Conservation (phyloP, 805 yeast species). For the Saccharomycopsis guyanensis region DNA sequence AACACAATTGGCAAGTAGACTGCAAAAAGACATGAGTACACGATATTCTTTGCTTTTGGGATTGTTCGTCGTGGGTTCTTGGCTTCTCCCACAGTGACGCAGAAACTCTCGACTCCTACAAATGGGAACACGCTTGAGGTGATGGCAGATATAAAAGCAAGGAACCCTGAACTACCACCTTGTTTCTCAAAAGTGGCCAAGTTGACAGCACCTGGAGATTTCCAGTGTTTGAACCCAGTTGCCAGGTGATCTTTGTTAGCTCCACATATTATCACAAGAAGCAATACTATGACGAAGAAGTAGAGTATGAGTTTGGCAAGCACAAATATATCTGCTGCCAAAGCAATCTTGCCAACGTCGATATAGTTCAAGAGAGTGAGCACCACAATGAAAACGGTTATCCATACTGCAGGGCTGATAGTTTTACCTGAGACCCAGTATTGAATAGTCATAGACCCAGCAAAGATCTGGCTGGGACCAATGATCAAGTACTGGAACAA, state of each 20-base stretch:
- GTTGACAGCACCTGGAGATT: constrained; percentile 35
- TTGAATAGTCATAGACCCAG: constrained; percentile 46
- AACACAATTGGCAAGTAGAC: constrained; percentile 48
- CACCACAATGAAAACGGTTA: constrained; percentile 41
- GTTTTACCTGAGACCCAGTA: constrained; percentile 39
- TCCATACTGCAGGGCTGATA: constrained; percentile 42
- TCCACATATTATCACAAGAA: constrained; percentile 35
- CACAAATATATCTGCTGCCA: constrained; percentile 32
- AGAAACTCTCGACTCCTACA: constrained; percentile 44
- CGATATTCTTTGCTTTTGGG: constrained; percentile 45
- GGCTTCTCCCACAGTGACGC: constrained; percentile 42
- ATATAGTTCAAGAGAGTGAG: constrained; percentile 42
- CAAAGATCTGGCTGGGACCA: constrained; percentile 44
- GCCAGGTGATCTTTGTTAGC: constrained; percentile 31
- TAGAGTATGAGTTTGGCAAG: constrained; percentile 33
- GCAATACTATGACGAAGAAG: constrained; percentile 31
- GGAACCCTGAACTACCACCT: constrained; percentile 40
- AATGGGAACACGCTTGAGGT: constrained; percentile 46
- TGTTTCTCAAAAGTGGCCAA: constrained; percentile 23
- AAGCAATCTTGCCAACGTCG: constrained; percentile 44
- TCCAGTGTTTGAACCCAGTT: constrained; percentile 38
- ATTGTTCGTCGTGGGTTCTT: constrained; percentile 40
- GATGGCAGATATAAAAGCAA: constrained; percentile 45
- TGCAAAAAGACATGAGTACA: constrained; percentile 45
- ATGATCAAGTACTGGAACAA: constrained; percentile 45